Base-by-base conservation (phyloP, 768 basidiomycete species). In the Tricholoma sp. region DNA sequence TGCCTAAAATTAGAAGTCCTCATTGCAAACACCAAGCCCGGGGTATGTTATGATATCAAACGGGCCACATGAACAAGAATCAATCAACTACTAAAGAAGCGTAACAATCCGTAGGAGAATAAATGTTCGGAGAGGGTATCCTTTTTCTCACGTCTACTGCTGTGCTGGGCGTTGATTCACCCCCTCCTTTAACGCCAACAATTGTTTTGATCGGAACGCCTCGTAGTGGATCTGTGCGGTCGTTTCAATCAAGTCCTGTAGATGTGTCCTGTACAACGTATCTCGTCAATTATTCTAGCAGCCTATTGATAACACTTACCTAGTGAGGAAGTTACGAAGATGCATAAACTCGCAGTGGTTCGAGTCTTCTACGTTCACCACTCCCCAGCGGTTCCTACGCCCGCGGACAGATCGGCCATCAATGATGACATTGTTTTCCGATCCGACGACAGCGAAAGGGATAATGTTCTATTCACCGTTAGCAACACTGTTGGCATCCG, bases 211-310 rank as follows among this genome's bases (percentile, higher is more conserved):
- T 61, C 96, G 86, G 93, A 99, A 99, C 8, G 95, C 94, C 78
- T 99, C 96, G 71, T 98, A 99, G 76, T 99, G 96, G 71, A 96
- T 97, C 73, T 95, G 91, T 10, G 97, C 94, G 9, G 97, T 98
- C 55, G 96, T 97, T 80, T 99, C 96, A 69, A 99, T 99, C 69
- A 99, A 76, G 68, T 98, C 96, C 72, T 99, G 96, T 68, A 99
- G 73, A 75, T 99, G 97, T 31, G 96, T 96, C 74, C 95, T 90
- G 3, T 9, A 58, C 48, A 44, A 51, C 36, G 36, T 28, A 33
- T n/a, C 24, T 39, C 28, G n/a, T 49, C 29, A 12, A 4, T 7
- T 17, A 33, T 33, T 31, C 24, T 34, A 47, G 31, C 18, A 2
- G 33, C 17, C 50, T 37, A 54, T 7, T 37, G 51, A 52, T 6